Conservation (phyloP, 768 basidiomycete species). For the Mycena leptocephala region DNA sequence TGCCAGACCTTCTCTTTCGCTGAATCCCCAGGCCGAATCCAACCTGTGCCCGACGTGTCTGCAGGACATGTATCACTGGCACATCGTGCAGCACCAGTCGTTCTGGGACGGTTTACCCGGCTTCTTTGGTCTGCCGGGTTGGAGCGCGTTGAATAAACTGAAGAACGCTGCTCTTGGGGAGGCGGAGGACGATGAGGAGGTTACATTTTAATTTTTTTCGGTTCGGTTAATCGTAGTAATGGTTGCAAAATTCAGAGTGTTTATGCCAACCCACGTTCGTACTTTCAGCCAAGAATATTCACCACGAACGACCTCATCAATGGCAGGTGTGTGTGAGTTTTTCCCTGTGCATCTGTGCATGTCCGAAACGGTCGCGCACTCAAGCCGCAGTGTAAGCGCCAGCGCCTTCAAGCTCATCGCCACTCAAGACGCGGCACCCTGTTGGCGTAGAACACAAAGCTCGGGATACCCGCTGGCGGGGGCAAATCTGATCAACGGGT, state of each 20-base stretch:
- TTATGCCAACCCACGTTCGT: too few species aligned
- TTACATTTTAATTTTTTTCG: neutral
- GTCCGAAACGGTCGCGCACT: too few species aligned
- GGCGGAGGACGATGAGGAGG: neutral
- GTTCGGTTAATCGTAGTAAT: too few species aligned
- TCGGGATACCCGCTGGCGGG: constrained; percentile 26
- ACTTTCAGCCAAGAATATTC: too few species aligned
- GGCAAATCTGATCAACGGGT: constrained; percentile 18
- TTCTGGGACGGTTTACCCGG: constrained; percentile 1
- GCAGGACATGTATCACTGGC: constrained; percentile 1
- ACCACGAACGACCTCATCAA: too few species aligned
- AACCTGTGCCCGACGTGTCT: neutral
- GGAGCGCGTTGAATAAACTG: neutral
- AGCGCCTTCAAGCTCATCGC: neutral
- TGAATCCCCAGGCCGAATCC: constrained; percentile 2
- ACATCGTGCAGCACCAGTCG: neutral
- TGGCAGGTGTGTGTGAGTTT: too few species aligned
- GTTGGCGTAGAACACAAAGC: neutral
- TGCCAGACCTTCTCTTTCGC: neutral
- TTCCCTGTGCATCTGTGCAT: too few species aligned
- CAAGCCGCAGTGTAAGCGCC: too few species aligned
- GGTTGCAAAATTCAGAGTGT: too few species aligned
- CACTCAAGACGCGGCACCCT: neutral
- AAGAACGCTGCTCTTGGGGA: neutral
- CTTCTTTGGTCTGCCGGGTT: constrained; percentile 11